phyloP scores from a whole-genome alignment of 306 rosid species.

The Cicer bijugum region DNA sequence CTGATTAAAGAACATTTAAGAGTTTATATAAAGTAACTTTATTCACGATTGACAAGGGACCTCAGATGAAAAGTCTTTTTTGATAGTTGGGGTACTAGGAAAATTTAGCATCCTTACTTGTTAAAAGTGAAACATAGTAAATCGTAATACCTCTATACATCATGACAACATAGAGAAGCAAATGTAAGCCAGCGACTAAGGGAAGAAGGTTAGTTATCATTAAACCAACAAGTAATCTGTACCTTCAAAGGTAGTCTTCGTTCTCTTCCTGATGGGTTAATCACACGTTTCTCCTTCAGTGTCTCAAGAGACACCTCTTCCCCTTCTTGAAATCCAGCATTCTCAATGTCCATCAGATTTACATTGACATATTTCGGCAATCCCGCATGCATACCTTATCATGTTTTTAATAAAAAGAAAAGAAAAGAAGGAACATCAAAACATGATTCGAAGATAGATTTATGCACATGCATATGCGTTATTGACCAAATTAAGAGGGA shows the following conservation, averaged over 20 bases:
- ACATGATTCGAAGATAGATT: conserved; percentile 23
- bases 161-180: conserved; percentile 13
- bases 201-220: conserved; percentile 23
- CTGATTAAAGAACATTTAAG: neutral
- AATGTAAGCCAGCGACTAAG: conserved; percentile 12
- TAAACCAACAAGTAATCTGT: conserved; percentile 40
- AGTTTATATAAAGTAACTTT: conserved; percentile 12
- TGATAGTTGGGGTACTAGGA: conserved; percentile 16
- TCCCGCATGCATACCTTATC: conserved; percentile 85
- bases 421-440: conserved; percentile 32
- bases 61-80: conserved; percentile 2
- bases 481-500: conserved; percentile 10
- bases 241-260: conserved; percentile 91
- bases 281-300: conserved; percentile 74
- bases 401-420: neutral
- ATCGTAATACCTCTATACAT: conserved; percentile 18
- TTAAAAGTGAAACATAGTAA: conserved; percentile 13
- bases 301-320: conserved; percentile 88
- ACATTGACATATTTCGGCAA: conserved; percentile 87
- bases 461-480: neutral
- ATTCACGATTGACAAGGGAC: conserved; percentile 7
- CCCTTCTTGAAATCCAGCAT: conserved; percentile 81
- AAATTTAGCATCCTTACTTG: conserved; percentile 20
- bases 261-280: conserved; percentile 95
- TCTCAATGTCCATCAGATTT: conserved; percentile 84